These are phyloP conservation scores for Diaporthe citrichinensis DNA, from an alignment of 2,329 filamentous ascomycete genomes.

Conservation along the genomic window DNA sequence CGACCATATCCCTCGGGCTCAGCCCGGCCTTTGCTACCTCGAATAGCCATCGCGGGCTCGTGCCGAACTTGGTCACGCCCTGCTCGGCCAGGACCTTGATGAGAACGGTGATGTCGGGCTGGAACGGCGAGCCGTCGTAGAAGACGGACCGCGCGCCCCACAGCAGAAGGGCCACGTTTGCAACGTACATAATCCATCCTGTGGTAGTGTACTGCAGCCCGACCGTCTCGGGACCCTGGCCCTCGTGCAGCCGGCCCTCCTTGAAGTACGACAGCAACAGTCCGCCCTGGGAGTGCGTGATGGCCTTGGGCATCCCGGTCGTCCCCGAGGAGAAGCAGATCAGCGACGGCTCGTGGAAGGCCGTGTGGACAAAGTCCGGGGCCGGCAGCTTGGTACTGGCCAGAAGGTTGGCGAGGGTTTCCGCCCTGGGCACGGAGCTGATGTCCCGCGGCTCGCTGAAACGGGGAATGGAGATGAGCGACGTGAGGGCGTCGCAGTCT, in stretches of 20 bases:
- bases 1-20: conserved; percentile 71
- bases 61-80: conserved; percentile 79
- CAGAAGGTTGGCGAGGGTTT: conserved; percentile 63
- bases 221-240: conserved; percentile 56
- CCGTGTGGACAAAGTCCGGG: conserved; percentile 71
- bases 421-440: conserved; percentile 61
- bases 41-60: conserved; percentile 82
- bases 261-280: conserved; percentile 69
- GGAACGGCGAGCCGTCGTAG: conserved; percentile 89
- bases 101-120: conserved; percentile 75
- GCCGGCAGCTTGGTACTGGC: conserved; percentile 47
- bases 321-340: conserved; percentile 87
- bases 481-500: conserved; percentile 71
- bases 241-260: conserved; percentile 70
- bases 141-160: conserved; percentile 74
- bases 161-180: conserved; percentile 70
- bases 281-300: conserved; percentile 82
- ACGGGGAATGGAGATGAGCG: conserved; percentile 75
- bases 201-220: conserved; percentile 74
- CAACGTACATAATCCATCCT: conserved; percentile 91
- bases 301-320: conserved; percentile 87
- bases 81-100: conserved; percentile 74
- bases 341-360: conserved; percentile 82
- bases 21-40: conserved; percentile 78
- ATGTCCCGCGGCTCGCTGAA: conserved; percentile 75